These are phyloP conservation scores for Solanum rostratum DNA, from an alignment of 257 asterid genomes.

Conservation along the genomic window DNA sequence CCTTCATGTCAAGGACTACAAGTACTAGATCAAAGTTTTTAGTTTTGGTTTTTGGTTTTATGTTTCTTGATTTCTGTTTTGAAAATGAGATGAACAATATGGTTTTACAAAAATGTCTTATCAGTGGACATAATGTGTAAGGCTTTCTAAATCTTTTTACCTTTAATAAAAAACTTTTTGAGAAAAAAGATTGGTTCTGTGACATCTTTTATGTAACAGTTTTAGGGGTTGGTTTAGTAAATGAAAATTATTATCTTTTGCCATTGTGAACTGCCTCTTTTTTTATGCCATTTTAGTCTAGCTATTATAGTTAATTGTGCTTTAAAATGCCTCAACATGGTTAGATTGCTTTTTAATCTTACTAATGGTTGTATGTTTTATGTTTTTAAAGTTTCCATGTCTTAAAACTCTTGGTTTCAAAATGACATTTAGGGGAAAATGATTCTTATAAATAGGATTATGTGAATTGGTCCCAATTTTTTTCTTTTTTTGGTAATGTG, in stretches of 20 bases:
- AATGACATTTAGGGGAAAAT: not conserved
- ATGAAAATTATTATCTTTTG: not conserved
- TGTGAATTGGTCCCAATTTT: not conserved
- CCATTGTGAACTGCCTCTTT: not conserved
- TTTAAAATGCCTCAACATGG: not conserved
- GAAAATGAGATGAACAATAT: not conserved
- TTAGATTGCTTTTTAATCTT: not conserved
- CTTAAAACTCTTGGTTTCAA: too few species aligned
- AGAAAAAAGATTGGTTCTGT: not conserved
- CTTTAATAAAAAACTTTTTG: not conserved
- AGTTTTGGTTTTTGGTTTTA: not conserved
- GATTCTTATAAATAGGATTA: not conserved
- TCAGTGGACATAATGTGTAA: not conserved
- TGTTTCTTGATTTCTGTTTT: not conserved
- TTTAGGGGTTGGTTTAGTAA: not conserved
- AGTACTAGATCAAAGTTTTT: conserved; percentile 19
- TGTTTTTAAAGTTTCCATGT: too few species aligned
- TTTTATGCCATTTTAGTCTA: too few species aligned
- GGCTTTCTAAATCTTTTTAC: not conserved
- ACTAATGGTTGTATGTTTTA: not conserved
- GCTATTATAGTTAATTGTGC: not conserved
- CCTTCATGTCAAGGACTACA: conserved; percentile 63
- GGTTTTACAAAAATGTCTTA: not conserved
- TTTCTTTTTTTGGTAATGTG: not conserved
- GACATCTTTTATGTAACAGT: not conserved